A percentile compares a stretch with the other conserved stretches of the same genome.
phyloP scores from a whole-genome alignment of 2,329 filamentous ascomycete genomes.

The Alternaria sp. region DNA sequence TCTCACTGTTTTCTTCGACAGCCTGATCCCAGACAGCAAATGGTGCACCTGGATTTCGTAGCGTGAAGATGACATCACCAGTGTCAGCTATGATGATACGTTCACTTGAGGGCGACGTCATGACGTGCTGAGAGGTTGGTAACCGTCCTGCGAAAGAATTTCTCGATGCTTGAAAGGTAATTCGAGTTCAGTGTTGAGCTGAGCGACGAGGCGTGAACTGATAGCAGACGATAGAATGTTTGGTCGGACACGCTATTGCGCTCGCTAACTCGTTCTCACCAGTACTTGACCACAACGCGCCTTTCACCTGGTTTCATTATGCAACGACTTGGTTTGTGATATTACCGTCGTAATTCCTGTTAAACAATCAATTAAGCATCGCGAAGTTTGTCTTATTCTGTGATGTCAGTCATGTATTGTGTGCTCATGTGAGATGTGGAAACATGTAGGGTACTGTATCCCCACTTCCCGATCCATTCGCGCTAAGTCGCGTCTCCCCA shows the following conservation, averaged over 20 bases:
- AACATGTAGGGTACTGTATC: not conserved
- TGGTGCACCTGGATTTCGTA: not conserved
- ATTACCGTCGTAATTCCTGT: too few relatives aligned
- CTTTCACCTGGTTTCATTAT: not conserved
- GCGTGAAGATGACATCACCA: constrained; percentile 14
- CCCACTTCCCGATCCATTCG: not conserved
- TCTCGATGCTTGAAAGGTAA: too few relatives aligned
- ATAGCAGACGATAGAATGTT: not conserved
- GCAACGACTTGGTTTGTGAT: not conserved
- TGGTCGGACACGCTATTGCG: too few relatives aligned
- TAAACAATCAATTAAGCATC: not conserved
- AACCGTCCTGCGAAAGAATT: too few relatives aligned
- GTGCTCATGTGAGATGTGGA: not conserved
- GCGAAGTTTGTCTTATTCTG: not conserved
- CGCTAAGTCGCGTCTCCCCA: not conserved
- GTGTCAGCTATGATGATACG: constrained; percentile 4
- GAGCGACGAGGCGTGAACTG: not conserved
- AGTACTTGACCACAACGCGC: too few relatives aligned
- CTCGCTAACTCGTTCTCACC: too few relatives aligned
- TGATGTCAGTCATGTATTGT: not conserved
- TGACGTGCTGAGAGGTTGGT: not conserved
- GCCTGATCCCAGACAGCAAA: constrained; percentile 18
- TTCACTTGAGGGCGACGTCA: not conserved
- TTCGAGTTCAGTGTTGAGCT: not conserved
- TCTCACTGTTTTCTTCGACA: not conserved